Evolutionary conservation across 805 yeast species (phyloP).

Genomic region (Priceomyces castillae): DNA sequence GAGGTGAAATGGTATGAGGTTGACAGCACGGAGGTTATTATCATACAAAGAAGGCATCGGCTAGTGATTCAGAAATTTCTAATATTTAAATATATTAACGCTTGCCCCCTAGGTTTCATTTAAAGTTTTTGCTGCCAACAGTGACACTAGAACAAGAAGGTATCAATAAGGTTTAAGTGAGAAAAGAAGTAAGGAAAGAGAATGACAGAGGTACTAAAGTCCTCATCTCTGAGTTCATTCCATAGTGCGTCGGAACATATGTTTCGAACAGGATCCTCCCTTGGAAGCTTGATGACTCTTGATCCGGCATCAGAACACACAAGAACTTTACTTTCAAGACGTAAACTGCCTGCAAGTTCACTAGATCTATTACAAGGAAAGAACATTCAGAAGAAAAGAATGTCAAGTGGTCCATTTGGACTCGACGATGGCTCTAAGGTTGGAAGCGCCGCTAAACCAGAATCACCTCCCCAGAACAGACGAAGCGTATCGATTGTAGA

Average conservation of each 20-base stretch:
- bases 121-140: too few relatives aligned
- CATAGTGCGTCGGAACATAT: conserved; percentile 9
- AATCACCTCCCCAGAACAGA: background rate
- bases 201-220: conserved; percentile 5
- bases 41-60: background rate
- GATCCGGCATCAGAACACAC: conserved; percentile 1
- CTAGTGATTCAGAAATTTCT: background rate
- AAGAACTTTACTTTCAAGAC: background rate
- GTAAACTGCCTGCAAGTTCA: background rate
- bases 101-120: too few relatives aligned
- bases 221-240: conserved; percentile 13
- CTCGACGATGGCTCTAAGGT: background rate
- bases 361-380: background rate
- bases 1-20: background rate
- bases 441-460: background rate
- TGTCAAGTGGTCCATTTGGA: background rate
- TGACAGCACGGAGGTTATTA: background rate
- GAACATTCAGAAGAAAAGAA: background rate
- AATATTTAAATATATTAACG: background rate
- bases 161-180: background rate
- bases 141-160: background rate
- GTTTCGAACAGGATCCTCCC: conserved; percentile 1
- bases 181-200: background rate
- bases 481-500: background rate
- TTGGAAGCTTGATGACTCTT: conserved; percentile 1